Conservation (phyloP, 2,329 filamentous ascomycete species). For the Fusarium floridanum region DNA sequence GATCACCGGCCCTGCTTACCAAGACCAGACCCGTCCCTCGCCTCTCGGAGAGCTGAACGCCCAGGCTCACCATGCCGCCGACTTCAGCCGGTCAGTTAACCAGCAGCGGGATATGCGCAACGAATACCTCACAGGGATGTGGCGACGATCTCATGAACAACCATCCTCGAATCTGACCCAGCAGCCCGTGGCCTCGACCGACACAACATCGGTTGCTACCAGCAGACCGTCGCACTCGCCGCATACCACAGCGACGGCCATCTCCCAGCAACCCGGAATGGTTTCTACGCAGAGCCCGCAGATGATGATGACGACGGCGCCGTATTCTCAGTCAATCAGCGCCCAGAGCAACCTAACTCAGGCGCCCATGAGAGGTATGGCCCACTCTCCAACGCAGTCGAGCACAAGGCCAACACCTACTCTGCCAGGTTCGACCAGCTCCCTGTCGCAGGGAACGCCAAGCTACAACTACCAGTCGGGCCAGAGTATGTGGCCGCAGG, state of each 20-base stretch:
- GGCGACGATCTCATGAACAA: constrained; percentile 86
- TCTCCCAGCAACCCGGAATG: constrained; percentile 70
- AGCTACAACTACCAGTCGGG: constrained; percentile 73
- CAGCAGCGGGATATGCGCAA: constrained; percentile 83
- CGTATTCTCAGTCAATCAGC: constrained; percentile 79
- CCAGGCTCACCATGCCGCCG: constrained; percentile 88
- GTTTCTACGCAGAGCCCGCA: constrained; percentile 74
- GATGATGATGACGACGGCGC: constrained; percentile 73
- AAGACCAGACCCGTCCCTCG: constrained; percentile 85
- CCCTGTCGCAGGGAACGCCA: constrained; percentile 64
- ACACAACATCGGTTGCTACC: constrained; percentile 59
- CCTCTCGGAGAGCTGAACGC: constrained; percentile 83
- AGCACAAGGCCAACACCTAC: constrained; percentile 71
- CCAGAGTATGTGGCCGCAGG: constrained; percentile 74
- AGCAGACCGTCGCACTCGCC: constrained; percentile 70
- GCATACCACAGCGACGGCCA: constrained; percentile 65
- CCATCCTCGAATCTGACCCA: constrained; percentile 66
- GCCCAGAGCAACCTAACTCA: constrained; percentile 79
- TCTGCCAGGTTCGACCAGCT: constrained; percentile 64
- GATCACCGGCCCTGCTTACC: constrained; percentile 86
- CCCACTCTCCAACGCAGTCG: constrained; percentile 67
- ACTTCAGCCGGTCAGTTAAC: constrained; percentile 89
- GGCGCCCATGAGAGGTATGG: constrained; percentile 78
- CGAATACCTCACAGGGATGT: constrained; percentile 84
- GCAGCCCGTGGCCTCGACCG: constrained; percentile 59